These are phyloP conservation scores for Fraxinus quadrangulata DNA, from an alignment of 257 asterid genomes.

Conservation along the genomic window DNA sequence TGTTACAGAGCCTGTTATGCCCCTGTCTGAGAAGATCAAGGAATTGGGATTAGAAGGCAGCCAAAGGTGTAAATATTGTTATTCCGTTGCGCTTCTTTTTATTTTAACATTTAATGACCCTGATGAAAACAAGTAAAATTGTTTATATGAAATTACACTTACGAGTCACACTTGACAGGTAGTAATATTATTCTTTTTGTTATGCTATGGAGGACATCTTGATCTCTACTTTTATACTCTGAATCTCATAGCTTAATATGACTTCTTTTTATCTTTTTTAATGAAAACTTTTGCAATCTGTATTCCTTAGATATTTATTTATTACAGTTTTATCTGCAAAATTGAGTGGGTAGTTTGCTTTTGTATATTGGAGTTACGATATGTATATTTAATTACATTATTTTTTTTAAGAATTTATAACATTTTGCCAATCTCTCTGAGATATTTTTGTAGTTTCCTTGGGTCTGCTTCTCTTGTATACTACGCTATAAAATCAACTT, in stretches of 20 bases:
- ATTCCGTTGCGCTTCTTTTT: slow-evolving; percentile 20
- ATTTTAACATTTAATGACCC: slow-evolving; percentile 17
- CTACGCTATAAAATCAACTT: slow-evolving; percentile 14
- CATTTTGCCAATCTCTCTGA: slow-evolving; percentile 4
- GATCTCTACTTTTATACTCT: background rate
- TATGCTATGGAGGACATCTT: too few species aligned
- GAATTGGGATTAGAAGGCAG: slow-evolving; percentile 87
- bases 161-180: background rate
- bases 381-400: background rate
- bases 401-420: too few species aligned
- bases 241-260: background rate
- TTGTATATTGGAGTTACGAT: slow-evolving; percentile 11
- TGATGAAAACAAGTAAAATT: background rate
- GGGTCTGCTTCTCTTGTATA: slow-evolving; percentile 21
- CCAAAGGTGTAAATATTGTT: slow-evolving; percentile 63
- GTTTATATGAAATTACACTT: background rate
- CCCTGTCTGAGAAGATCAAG: slow-evolving; percentile 90
- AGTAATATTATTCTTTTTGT: too few species aligned
- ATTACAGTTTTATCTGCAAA: slow-evolving; percentile 4
- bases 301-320: slow-evolving; percentile 24
- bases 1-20: slow-evolving; percentile 97
- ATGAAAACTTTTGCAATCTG: slow-evolving; percentile 14
- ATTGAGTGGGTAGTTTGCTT: background rate
- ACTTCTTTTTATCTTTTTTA: slow-evolving; percentile 19
- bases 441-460: slow-evolving; percentile 16